A percentile compares a stretch with the other conserved stretches of the same genome.
phyloP scores from a whole-genome alignment of 1,284 basidiomycete genomes.

The Puccinia triticina region DNA sequence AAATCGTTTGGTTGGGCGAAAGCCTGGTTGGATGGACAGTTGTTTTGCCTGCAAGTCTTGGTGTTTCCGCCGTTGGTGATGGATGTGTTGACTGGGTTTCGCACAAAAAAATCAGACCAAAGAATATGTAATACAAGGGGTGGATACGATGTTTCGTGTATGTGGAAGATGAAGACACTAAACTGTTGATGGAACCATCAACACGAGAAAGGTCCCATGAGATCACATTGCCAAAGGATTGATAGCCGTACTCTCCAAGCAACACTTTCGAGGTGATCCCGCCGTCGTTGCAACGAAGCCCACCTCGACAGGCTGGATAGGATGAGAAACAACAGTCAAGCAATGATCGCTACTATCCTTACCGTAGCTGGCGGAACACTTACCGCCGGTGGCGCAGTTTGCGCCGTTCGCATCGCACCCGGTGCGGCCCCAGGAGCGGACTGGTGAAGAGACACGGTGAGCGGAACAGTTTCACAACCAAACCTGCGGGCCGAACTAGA shows the following conservation, averaged over 20 bases:
- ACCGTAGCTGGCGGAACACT: not conserved
- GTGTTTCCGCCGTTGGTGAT: constrained; percentile 36
- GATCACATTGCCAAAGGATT: constrained; percentile 40
- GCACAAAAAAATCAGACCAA: not conserved
- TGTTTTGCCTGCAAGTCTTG: constrained; percentile 31
- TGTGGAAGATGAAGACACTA: constrained; percentile 25
- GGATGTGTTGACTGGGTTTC: constrained; percentile 20
- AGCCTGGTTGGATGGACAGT: constrained; percentile 38
- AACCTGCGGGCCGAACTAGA: not conserved
- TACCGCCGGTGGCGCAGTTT: constrained; percentile 52
- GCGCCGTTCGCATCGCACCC: constrained; percentile 53
- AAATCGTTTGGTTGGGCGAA: constrained; percentile 37
- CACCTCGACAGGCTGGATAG: constrained; percentile 53
- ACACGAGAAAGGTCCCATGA: constrained; percentile 53
- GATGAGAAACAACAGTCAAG: not conserved
- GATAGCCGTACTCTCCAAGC: constrained; percentile 47
- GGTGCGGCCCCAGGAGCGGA: constrained; percentile 54
- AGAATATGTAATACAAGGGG: too few species aligned
- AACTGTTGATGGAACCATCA: constrained; percentile 52
- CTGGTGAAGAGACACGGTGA: constrained; percentile 26
- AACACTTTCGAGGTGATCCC: constrained; percentile 53
- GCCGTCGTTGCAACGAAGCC: constrained; percentile 52
- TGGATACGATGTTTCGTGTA: too few species aligned
- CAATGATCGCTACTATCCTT: not conserved
- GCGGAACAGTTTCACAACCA: not conserved